A percentile compares a stretch with the other conserved stretches of the same genome.
Evolutionary conservation across 2,329 filamentous ascomycete species (phyloP).

Genomic region (Pseudonectria buxi): DNA sequence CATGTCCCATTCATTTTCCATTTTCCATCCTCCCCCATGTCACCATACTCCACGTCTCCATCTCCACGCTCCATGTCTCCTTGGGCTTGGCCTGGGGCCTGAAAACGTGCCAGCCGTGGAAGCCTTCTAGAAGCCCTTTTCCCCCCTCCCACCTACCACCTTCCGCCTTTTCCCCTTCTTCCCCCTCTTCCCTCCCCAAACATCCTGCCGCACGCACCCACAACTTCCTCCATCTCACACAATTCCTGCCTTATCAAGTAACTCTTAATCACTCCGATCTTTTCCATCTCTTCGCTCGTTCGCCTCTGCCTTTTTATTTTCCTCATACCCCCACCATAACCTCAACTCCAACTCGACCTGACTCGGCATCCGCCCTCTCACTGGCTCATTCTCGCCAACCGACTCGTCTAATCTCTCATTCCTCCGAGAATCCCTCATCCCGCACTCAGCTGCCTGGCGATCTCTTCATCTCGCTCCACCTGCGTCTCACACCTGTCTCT

Average conservation of each 20-base stretch:
- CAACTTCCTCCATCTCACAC: background rate
- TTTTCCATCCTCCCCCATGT: too few species aligned
- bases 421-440: too few species aligned
- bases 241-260: too few species aligned
- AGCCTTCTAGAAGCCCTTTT: conserved; percentile 25
- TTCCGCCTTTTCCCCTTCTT: conserved; percentile 6
- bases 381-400: conserved; percentile 1
- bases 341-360: conserved; percentile 11
- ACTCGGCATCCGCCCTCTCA: conserved; percentile 8
- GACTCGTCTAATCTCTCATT: conserved; percentile 7
- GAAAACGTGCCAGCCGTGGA: conserved; percentile 7
- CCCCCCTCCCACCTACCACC: conserved; percentile 5
- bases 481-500: too few species aligned
- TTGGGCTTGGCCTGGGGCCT: too few species aligned
- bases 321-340: conserved; percentile 1
- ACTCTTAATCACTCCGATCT: background rate
- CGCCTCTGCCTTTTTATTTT: conserved; percentile 2
- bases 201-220: background rate
- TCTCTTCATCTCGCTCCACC: too few species aligned
- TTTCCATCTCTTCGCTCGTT: conserved; percentile 9
- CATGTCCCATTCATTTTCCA: too few species aligned
- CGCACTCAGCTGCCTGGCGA: too few species aligned
- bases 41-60: too few species aligned
- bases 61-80: too few species aligned
- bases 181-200: conserved; percentile 2